A percentile compares a stretch with the other conserved stretches of the same genome.
These are phyloP conservation scores for Microsporum canis DNA, from an alignment of 2,329 filamentous ascomycete species.

Conservation along the genomic window DNA sequence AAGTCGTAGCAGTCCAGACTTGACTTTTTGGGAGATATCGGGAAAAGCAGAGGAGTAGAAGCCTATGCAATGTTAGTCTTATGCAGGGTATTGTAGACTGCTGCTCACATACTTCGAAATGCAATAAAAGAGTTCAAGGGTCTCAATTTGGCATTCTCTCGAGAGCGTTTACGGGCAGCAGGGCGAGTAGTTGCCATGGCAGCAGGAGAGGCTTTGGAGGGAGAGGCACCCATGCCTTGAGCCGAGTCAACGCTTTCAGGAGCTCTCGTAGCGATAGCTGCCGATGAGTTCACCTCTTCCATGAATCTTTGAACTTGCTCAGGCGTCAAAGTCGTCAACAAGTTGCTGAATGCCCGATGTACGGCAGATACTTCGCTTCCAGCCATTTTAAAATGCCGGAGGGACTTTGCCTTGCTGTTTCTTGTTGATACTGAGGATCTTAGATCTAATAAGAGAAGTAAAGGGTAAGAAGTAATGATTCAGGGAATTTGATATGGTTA, in stretches of 20 bases:
- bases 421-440: neutral
- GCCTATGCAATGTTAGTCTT: slow-evolving; percentile 22
- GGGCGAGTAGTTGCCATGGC: slow-evolving; percentile 5
- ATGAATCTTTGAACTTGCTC: slow-evolving; percentile 17
- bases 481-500: neutral
- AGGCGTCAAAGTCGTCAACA: slow-evolving; percentile 20
- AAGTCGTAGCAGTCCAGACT: slow-evolving; percentile 39
- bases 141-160: slow-evolving; percentile 18
- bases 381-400: slow-evolving; percentile 10
- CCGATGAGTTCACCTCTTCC: slow-evolving; percentile 10
- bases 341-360: slow-evolving; percentile 20
- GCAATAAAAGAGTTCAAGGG: slow-evolving; percentile 31
- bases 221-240: neutral
- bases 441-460: neutral
- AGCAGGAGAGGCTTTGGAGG: neutral
- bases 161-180: slow-evolving; percentile 14
- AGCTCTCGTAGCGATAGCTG: slow-evolving; percentile 3
- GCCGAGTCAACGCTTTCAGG: slow-evolving; percentile 4
- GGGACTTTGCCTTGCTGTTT: neutral
- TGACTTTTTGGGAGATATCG: slow-evolving; percentile 41
- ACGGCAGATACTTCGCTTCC: slow-evolving; percentile 15
- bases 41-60: slow-evolving; percentile 40
- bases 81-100: neutral
- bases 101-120: slow-evolving; percentile 23
- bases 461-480: neutral